Evolutionary conservation across 2,329 filamentous ascomycete genomes (phyloP), one percentile per base, ranked within the genome.

Genomic region (Tympanopsis confertula): DNA sequence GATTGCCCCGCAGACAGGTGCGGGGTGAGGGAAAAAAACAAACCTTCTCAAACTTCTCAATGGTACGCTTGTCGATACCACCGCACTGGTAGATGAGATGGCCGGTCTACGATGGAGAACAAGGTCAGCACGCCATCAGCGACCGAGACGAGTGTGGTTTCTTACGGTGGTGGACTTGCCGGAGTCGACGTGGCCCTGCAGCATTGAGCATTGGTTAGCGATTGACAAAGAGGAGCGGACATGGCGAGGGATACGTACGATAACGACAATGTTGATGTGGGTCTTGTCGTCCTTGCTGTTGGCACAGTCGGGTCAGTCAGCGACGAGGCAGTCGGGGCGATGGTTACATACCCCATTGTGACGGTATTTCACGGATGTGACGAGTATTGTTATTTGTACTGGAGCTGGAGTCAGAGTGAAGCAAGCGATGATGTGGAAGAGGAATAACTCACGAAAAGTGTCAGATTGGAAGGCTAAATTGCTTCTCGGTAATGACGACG

Each of bases 21-120:
- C 19, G 38, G 44, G 41, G 39, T 17, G 32, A 35, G 38, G 42
- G 33, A 45, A 40, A 35, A 42, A 42, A 45, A 44, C 43, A 45
- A 42, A 93, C 87, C 86, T 98, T 98, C 88, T 98, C 91, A 82
- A 98, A 98, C 85, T 98, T 98, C 84, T 98, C 91, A 67, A 98
- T 98, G 70, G 89, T 96, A 87, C 91, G 89, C 80, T 89, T 87
- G 86, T 98, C 91, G 65, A 96, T 98, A 86, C 91, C 91, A 83
- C 91, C 91, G 78, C 91, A 96, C 84, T 98, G 89, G 87, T 96
- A 96, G 85, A 98, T 96, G 81, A 98, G 82, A 77, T 89, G 81
- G 68, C 81, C 78, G 57, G 69, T 83, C 65, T 66, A 54, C 57
- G 51, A 53, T 51, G 45, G 44, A 51, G 44, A 51, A 45, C 49